Evolutionary conservation across 2,329 filamentous ascomycete species (phyloP).

Genomic region (Claviceps monticola): DNA sequence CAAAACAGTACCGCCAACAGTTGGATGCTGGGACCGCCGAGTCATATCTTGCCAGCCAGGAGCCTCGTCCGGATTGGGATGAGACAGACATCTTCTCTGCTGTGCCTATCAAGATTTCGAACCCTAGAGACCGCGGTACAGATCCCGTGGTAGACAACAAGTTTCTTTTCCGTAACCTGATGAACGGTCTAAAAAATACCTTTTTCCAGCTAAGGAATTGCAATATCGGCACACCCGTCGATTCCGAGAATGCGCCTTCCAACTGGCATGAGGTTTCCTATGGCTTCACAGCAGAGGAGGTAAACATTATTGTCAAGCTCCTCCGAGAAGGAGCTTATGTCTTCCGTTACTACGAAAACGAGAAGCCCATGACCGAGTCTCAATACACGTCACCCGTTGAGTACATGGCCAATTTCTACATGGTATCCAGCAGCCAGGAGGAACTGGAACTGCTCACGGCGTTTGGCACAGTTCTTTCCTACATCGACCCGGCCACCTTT

Average conservation of each 20-base stretch:
- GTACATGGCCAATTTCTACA: conserved; percentile 88
- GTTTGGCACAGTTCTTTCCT: conserved; percentile 96
- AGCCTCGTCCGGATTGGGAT: conserved; percentile 81
- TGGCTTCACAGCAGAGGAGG: conserved; percentile 94
- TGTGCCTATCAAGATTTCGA: conserved; percentile 90
- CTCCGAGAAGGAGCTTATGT: conserved; percentile 94
- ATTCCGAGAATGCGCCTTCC: conserved; percentile 61
- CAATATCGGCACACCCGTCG: conserved; percentile 61
- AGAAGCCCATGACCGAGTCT: conserved; percentile 59
- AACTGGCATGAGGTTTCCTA: conserved; percentile 96
- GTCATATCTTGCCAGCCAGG: conserved; percentile 71
- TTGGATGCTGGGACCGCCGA: conserved; percentile 51
- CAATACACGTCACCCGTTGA: conserved; percentile 73
- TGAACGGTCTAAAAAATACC: conserved; percentile 90
- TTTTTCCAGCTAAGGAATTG: conserved; percentile 91
- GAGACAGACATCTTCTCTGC: conserved; percentile 96
- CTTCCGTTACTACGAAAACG: conserved; percentile 92
- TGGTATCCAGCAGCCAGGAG: conserved; percentile 85
- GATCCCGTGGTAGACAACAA: conserved; percentile 96
- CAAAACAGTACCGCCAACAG: conserved; percentile 59
- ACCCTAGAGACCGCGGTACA: conserved; percentile 72
- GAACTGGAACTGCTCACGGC: conserved; percentile 96
- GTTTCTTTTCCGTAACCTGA: conserved; percentile 90
- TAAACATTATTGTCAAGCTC: conserved; percentile 88
- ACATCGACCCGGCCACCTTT: conserved; percentile 94